These are phyloP conservation scores for Populus pruinosa DNA, from an alignment of 345 rosid species.

Conservation along the genomic window DNA sequence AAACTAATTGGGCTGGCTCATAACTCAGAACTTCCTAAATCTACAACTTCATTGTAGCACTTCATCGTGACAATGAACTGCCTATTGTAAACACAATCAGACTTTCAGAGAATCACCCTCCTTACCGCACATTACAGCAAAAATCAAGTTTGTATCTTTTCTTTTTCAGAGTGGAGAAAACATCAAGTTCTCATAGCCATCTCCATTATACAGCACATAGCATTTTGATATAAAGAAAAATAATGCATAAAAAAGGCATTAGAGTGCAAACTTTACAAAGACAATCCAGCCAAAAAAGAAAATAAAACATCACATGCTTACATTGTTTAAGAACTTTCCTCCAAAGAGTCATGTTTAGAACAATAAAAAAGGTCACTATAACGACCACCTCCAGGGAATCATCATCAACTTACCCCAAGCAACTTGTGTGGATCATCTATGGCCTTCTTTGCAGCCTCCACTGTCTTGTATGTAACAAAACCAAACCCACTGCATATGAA, in stretches of 20 bases:
- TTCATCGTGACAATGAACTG: background rate
- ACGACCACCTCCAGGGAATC: background rate
- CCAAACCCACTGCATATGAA: conserved; percentile 58
- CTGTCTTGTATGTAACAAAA: conserved; percentile 59
- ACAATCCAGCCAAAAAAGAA: background rate
- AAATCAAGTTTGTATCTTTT: too few relatives aligned
- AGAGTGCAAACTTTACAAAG: background rate
- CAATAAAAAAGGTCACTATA: background rate
- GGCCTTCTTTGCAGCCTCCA: conserved; percentile 60
- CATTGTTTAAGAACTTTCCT: background rate
- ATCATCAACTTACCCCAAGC: conserved; percentile 43
- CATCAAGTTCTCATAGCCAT: background rate
- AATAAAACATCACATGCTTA: background rate
- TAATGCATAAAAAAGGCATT: background rate
- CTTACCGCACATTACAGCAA: background rate
- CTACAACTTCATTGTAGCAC: background rate
- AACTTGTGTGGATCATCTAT: conserved; percentile 56
- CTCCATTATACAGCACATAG: background rate
- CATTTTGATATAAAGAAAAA: background rate
- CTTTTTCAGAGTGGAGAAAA: background rate
- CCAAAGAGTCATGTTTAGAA: background rate
- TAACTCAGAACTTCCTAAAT: background rate
- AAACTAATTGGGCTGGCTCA: background rate
- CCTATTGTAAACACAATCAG: background rate
- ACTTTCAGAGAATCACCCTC: background rate